Conservation (phyloP, 2,329 filamentous ascomycete genomes). For the Epichloe hybrida region DNA sequence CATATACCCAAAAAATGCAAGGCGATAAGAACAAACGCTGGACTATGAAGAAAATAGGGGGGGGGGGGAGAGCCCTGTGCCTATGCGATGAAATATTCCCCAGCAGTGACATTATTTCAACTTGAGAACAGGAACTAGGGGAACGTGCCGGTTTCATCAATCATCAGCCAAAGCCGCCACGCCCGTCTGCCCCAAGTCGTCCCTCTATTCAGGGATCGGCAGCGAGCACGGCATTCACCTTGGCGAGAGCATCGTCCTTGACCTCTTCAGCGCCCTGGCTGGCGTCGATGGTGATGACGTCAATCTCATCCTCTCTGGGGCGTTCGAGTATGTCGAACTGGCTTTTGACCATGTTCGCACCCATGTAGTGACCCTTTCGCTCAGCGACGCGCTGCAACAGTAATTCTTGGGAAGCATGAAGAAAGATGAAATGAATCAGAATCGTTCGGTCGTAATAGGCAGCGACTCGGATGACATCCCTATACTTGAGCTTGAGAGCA, state of each 20-base stretch:
- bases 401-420: constrained; percentile 62
- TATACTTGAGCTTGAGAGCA: constrained; percentile 91
- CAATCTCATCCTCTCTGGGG: constrained; percentile 54
- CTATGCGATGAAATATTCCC: too few species aligned
- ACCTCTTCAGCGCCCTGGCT: constrained; percentile 45
- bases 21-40: background rate
- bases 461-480: constrained; percentile 76
- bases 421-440: constrained; percentile 85
- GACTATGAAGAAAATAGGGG: background rate
- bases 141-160: too few species aligned
- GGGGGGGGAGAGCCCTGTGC: too few species aligned
- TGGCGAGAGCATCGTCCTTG: constrained; percentile 42
- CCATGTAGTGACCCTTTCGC: constrained; percentile 86
- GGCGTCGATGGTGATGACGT: constrained; percentile 61
- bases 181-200: background rate
- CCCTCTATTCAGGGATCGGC: constrained; percentile 8
- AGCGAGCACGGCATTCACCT: constrained; percentile 39
- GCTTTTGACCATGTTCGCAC: constrained; percentile 84
- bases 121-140: too few species aligned
- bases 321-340: constrained; percentile 83
- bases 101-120: too few species aligned
- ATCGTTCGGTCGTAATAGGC: constrained; percentile 61
- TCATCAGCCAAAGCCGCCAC: background rate
- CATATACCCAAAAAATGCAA: background rate
- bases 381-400: constrained; percentile 62